Evolutionary conservation across 177 flowering plant genomes (phyloP).

Genomic region (Tripterygium wilfordii): DNA sequence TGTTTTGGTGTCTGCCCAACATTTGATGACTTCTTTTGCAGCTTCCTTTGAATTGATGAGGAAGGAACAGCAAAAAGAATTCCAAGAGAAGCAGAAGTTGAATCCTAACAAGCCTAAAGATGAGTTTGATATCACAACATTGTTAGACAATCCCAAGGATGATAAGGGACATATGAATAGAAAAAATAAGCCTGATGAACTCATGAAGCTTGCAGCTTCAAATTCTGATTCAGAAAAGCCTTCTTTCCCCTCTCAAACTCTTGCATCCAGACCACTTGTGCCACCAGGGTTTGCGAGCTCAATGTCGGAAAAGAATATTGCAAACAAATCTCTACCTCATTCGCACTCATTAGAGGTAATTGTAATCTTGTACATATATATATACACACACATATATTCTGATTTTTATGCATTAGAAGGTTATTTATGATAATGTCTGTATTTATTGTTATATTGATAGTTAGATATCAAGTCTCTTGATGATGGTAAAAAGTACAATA

Average conservation of each 20-base stretch:
- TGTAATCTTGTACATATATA: too few relatives aligned
- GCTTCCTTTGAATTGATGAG: slow-evolving; percentile 93
- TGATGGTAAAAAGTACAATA: too few relatives aligned
- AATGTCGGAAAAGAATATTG: slow-evolving; percentile 40
- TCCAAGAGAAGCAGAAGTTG: slow-evolving; percentile 66
- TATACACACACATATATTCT: too few relatives aligned
- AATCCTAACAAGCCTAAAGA: slow-evolving; percentile 38
- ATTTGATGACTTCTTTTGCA: too few relatives aligned
- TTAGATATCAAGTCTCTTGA: too few relatives aligned
- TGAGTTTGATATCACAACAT: slow-evolving; percentile 26
- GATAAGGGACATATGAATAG: slow-evolving; percentile 23
- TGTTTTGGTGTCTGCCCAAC: too few relatives aligned
- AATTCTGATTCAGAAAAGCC: slow-evolving; percentile 40
- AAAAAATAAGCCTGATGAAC: slow-evolving; percentile 28
- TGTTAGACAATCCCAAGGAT: slow-evolving; percentile 46
- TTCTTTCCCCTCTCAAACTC: slow-evolving; percentile 31
- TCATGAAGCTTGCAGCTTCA: slow-evolving; percentile 15
- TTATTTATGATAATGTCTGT: too few relatives aligned
- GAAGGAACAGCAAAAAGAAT: slow-evolving; percentile 74
- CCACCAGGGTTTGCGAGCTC: slow-evolving; percentile 84
- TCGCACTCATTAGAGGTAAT: slow-evolving; percentile 42
- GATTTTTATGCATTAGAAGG: too few relatives aligned
- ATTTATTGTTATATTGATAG: too few relatives aligned
- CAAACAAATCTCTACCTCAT: slow-evolving; percentile 25
- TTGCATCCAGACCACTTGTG: slow-evolving; percentile 76